Evolutionary conservation across 805 yeast genomes (phyloP).

Genomic region (Clavispora santaluciae): DNA sequence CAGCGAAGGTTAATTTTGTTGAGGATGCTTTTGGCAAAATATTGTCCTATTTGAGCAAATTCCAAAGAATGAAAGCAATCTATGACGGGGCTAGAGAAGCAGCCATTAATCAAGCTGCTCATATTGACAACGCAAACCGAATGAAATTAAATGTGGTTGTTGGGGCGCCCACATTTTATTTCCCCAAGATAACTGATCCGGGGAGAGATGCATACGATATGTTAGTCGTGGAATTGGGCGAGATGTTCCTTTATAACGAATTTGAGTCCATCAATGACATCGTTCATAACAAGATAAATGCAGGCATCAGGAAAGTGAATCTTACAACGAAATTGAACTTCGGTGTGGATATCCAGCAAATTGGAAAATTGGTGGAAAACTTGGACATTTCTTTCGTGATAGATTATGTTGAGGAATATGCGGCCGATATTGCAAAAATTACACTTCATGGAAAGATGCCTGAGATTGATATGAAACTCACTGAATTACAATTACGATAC

Average conservation of each 20-base stretch:
- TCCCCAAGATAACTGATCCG: conserved; percentile 55
- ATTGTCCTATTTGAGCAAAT: conserved; percentile 61
- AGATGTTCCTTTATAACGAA: conserved; percentile 62
- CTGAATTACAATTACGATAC: conserved; percentile 67
- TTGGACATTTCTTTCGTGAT: conserved; percentile 60
- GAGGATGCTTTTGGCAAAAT: conserved; percentile 75
- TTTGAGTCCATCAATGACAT: conserved; percentile 34
- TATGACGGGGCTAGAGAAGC: conserved; percentile 87
- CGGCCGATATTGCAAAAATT: conserved; percentile 42
- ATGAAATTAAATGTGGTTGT: conserved; percentile 70
- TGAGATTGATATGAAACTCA: conserved; percentile 57
- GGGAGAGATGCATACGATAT: conserved; percentile 45
- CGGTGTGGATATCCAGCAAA: conserved; percentile 42
- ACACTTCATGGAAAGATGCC: conserved; percentile 54
- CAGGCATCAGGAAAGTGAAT: conserved; percentile 70
- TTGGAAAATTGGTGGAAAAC: conserved; percentile 59
- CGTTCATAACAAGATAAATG: conserved; percentile 50
- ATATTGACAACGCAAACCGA: conserved; percentile 51
- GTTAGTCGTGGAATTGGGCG: conserved; percentile 75
- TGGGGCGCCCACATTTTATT: conserved; percentile 77
- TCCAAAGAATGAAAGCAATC: conserved; percentile 80
- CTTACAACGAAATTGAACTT: conserved; percentile 59
- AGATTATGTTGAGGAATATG: conserved; percentile 44
- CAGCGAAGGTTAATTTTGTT: conserved; percentile 70
- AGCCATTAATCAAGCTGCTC: conserved; percentile 77